Conservation (phyloP, 495 filamentous ascomycete species). For the Penicillium riverlandense region DNA sequence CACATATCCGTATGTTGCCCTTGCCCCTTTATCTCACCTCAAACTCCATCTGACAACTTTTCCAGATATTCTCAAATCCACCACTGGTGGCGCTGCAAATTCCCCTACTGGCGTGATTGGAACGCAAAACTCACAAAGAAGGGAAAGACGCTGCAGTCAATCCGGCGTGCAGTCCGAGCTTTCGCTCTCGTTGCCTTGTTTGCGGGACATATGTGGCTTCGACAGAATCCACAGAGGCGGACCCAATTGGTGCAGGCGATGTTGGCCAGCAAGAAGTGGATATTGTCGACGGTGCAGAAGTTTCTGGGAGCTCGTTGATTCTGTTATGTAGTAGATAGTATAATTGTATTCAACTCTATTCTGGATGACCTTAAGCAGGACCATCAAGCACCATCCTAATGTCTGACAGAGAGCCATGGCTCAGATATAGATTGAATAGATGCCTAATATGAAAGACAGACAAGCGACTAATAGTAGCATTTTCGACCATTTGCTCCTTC, state of each 20-base stretch:
- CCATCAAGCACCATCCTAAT: too few species aligned
- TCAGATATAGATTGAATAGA: too few species aligned
- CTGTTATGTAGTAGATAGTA: too few species aligned
- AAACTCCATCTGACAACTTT: not conserved
- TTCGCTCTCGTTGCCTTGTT: slow-evolving; percentile 14
- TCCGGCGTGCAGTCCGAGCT: slow-evolving; percentile 7
- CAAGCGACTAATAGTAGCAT: too few species aligned
- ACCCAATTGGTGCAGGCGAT: slow-evolving; percentile 9
- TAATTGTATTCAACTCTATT: too few species aligned
- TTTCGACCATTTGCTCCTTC: too few species aligned
- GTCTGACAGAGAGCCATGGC: too few species aligned
- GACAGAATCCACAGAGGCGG: slow-evolving; percentile 7
- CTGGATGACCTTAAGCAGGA: too few species aligned
- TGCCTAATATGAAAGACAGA: too few species aligned
- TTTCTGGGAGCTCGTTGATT: too few species aligned
- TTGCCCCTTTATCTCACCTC: not conserved
- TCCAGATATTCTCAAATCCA: slow-evolving; percentile 44
- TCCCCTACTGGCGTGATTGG: slow-evolving; percentile 52
- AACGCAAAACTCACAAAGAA: slow-evolving; percentile 42
- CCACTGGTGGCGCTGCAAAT: slow-evolving; percentile 43
- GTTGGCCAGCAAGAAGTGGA: slow-evolving; percentile 7
- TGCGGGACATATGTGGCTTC: slow-evolving; percentile 11
- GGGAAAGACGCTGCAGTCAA: slow-evolving; percentile 25
- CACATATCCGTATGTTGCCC: slow-evolving; percentile 47
- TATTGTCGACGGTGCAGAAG: slow-evolving; percentile 3